These are phyloP conservation scores for Sisymbrium irio DNA, from an alignment of 345 rosid genomes.

Conservation along the genomic window DNA sequence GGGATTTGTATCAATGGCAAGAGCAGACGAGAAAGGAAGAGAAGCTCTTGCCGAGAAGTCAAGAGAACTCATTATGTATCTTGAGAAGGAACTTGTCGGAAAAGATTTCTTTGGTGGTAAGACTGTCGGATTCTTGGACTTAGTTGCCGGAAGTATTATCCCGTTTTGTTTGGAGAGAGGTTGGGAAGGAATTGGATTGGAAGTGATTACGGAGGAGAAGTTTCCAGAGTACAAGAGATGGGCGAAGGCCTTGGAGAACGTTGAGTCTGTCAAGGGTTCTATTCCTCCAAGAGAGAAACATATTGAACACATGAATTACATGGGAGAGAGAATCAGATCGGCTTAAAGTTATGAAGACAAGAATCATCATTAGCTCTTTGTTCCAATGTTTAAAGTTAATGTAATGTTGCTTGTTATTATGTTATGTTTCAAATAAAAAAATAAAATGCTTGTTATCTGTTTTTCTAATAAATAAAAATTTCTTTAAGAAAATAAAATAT, in stretches of 20 bases:
- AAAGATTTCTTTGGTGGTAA: slow-evolving; percentile 44
- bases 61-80: slow-evolving; percentile 22
- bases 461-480: not conserved
- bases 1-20: not conserved
- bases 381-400: not conserved
- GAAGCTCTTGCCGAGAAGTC: slow-evolving; percentile 25
- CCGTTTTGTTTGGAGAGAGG: slow-evolving; percentile 34
- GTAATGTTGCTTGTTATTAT: not conserved
- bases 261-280: slow-evolving; percentile 24
- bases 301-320: slow-evolving; percentile 25
- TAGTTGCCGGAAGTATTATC: slow-evolving; percentile 26
- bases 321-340: slow-evolving; percentile 5
- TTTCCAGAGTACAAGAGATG: slow-evolving; percentile 22
- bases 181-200: slow-evolving; percentile 29
- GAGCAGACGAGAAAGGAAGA: slow-evolving; percentile 23
- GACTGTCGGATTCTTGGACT: slow-evolving; percentile 34
- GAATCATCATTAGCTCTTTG: not conserved
- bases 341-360: not conserved
- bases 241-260: slow-evolving; percentile 12
- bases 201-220: slow-evolving; percentile 29
- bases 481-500: not conserved
- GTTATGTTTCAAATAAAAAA: not conserved
- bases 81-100: slow-evolving; percentile 39
- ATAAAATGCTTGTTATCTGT: not conserved
- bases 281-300: slow-evolving; percentile 36